Conservation (phyloP, 805 yeast genomes). For the Ogataea salicorniae region DNA sequence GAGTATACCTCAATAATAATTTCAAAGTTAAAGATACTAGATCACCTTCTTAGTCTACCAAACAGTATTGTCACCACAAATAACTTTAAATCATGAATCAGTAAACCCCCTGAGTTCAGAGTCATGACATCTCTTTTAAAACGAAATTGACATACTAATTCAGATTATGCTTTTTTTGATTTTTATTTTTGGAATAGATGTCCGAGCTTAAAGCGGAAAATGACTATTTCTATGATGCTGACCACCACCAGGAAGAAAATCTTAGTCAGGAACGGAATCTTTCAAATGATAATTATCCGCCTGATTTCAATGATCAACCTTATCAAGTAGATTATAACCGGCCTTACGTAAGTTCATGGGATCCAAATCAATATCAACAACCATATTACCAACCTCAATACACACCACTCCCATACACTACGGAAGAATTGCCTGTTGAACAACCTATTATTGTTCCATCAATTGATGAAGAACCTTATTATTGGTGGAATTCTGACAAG, state of each 20-base stretch:
- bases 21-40: no score
- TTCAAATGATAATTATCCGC: neutral
- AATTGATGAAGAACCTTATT: slow-evolving; percentile 38
- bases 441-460: slow-evolving; percentile 3
- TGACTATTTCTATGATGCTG: neutral
- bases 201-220: neutral
- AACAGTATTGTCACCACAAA: no score
- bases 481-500: slow-evolving; percentile 54
- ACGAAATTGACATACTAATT: no score
- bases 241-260: neutral
- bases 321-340: neutral
- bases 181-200: no score
- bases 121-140: no score
- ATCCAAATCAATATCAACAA: neutral
- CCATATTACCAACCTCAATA: neutral
- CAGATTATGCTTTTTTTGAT: no score
- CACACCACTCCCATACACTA: neutral
- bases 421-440: no score
- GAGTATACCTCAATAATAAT: no score
- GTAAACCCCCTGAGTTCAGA: no score
- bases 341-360: neutral
- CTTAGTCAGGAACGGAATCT: no score
- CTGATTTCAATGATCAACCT: neutral
- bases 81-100: no score
- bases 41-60: no score